These are phyloP conservation scores for Neurospora tetraspora DNA, from an alignment of 495 filamentous ascomycete genomes.

Conservation along the genomic window DNA sequence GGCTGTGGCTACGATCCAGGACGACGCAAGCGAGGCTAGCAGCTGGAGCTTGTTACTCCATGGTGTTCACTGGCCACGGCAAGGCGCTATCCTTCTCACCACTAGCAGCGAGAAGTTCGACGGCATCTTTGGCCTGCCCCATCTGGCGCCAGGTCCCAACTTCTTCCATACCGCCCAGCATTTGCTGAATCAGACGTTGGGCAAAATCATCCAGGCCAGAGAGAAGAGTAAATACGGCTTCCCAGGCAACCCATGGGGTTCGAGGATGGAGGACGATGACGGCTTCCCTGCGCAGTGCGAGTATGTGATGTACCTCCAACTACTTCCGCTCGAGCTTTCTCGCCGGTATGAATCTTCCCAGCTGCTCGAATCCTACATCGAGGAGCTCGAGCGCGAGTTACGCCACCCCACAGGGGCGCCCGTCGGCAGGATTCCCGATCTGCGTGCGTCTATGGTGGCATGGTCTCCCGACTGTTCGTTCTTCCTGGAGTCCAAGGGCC, in stretches of 20 bases:
- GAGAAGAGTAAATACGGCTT: slow-evolving; percentile 37
- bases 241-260: slow-evolving; percentile 47
- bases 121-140: slow-evolving; percentile 79
- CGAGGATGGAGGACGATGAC: slow-evolving; percentile 48
- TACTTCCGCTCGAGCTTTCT: slow-evolving; percentile 50
- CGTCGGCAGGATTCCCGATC: slow-evolving; percentile 51
- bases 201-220: slow-evolving; percentile 52
- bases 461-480: slow-evolving; percentile 94
- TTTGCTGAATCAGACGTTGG: slow-evolving; percentile 62
- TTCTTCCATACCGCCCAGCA: slow-evolving; percentile 57
- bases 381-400: slow-evolving; percentile 72
- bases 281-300: slow-evolving; percentile 70
- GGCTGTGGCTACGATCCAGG: slow-evolving; percentile 59
- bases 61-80: slow-evolving; percentile 72
- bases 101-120: slow-evolving; percentile 89
- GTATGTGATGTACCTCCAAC: slow-evolving; percentile 77
- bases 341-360: slow-evolving; percentile 20
- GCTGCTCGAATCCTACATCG: slow-evolving; percentile 32
- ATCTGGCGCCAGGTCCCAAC: slow-evolving; percentile 58
- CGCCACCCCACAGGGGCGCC: slow-evolving; percentile 77
- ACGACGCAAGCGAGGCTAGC: slow-evolving; percentile 53
- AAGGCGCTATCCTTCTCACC: slow-evolving; percentile 66
- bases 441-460: slow-evolving; percentile 73
- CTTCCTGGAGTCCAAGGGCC: slow-evolving; percentile 79
- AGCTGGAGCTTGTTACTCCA: slow-evolving; percentile 66